Base-by-base conservation (phyloP, 2,329 filamentous ascomycete genomes). In the Epichloe aotearoae region DNA sequence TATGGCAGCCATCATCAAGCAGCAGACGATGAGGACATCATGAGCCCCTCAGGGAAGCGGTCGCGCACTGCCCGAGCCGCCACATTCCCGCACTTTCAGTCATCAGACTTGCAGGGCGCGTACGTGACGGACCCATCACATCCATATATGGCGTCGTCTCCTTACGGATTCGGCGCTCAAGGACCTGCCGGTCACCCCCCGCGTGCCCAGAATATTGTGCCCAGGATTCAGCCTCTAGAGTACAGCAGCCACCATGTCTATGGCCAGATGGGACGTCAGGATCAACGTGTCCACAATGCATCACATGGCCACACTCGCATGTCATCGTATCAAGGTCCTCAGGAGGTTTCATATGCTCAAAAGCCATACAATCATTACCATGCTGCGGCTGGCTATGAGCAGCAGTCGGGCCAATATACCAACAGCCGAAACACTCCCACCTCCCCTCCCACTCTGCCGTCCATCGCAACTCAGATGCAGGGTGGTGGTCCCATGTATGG, bases 11-110 rank as follows among this genome's bases (percentile, higher is more conserved):
- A 53, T 23, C 43, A 30, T 1, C n/a, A 38, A 10, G 50, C 41
- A 7, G 50, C 41, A 7, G 50, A 52, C 17, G 49, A 54, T 4
- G 58, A 54, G n/a, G 39, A 46, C 11, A 44, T 55, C 20, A 47
- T 47, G 23, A 59, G 56, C 26, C 56, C 56, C 11, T 55, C 56
- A 3, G 57, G 58, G 5, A 62, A 62, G 48, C 58, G 61, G 14
- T 51, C 56, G 4, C 56, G 59, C 12, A 51, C 57, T 23, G 53
- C 54, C 4, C 36, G 52, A 20, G 33, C 50, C 17, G 41, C 36
- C 30, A 41, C 30, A 7, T 52, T 50, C 15, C 37, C 48, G 23
- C 45, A 52, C 38, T 43, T 47, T 20, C 46, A 45, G 17, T 38
- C 50, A 1, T 34, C 52, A 10, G 47, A 47, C 12, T 5, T 54